Base-by-base conservation (phyloP, 306 rosid genomes). In the Notholithocarpus densiflorus region DNA sequence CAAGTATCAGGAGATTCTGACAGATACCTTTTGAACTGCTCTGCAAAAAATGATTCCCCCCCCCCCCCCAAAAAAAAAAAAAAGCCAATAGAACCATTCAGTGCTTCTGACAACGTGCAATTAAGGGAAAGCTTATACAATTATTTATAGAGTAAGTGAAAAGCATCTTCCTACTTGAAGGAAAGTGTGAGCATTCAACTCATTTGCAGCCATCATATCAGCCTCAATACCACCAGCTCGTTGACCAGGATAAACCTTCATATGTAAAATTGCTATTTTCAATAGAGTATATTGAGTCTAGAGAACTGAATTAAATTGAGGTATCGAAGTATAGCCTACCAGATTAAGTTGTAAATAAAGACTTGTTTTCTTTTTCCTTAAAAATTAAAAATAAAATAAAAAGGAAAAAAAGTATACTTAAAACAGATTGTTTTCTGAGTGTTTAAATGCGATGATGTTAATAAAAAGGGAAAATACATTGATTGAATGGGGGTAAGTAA, bases 191-290 rank as follows among this genome's bases (percentile, higher is more conserved):
- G 95, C 84, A 85, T 91, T 91, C 84, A 94, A 90, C 87, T 94
- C 98, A 82, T 94, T 94, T 53, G 97, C 95, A 72, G 98, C 98
- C 91, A 94, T 93, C 90, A 89, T 87, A 84, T 94, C 97, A 81
- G 97, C 97, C 83, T 91, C 97, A 34, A n/a, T 77, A 31, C 98
- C 98, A 56, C 89, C 96, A 59, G 92, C 89, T 73, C 91, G 89
- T 83, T 86, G 78, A 81, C 98, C 98, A 32, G 98, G 97, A 82
- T 94, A 94, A 80, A 94, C 98, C 97, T 94, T 85, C 69, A 82
- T 51, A 2, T 29, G 72, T 61, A 9, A 68, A 65, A 69, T 82
- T n/a, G 32, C 43, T 13, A 53, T 26, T 64, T 51, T 84, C 78
- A 76, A 60, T 51, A 64, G 59, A 78, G 74, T 29, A 64, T 4